Conservation (phyloP, 2,329 filamentous ascomycete genomes). For the Penicillium brasilianum region DNA sequence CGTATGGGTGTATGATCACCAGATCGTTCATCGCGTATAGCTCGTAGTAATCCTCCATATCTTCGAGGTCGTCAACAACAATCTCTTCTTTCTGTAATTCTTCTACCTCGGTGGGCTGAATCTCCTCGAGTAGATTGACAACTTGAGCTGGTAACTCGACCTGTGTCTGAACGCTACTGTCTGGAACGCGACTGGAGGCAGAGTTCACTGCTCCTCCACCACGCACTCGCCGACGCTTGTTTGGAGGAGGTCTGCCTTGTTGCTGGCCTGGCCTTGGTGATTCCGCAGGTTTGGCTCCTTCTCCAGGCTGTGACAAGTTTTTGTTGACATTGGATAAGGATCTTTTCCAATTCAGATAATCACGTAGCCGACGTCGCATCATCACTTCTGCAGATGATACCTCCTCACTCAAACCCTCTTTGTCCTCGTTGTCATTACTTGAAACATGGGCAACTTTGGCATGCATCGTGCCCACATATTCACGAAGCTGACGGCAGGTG, state of each 20-base stretch:
- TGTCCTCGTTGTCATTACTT: conserved; percentile 49
- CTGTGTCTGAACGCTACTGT: conserved; percentile 76
- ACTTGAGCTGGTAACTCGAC: conserved; percentile 80
- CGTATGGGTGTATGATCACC: conserved; percentile 88
- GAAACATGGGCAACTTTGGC: conserved; percentile 57
- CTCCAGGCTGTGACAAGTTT: conserved; percentile 42
- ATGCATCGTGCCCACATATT: conserved; percentile 91
- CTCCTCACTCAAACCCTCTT: conserved; percentile 52
- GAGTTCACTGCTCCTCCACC: conserved; percentile 71
- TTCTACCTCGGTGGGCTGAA: conserved; percentile 80
- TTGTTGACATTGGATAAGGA: conserved; percentile 83
- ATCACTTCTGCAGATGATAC: conserved; percentile 79
- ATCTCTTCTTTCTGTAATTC: conserved; percentile 71
- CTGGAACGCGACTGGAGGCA: conserved; percentile 67
- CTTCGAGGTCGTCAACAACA: conserved; percentile 76
- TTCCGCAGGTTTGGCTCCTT: conserved; percentile 32
- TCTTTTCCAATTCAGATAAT: conserved; percentile 88
- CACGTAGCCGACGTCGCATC: conserved; percentile 85
- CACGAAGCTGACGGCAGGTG: conserved; percentile 84
- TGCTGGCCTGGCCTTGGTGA: conserved; percentile 38
- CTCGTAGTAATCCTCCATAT: conserved; percentile 91
- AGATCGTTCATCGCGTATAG: conserved; percentile 90
- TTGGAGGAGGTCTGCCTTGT: conserved; percentile 72
- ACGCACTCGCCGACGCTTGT: conserved; percentile 83
- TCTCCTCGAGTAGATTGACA: conserved; percentile 78